phyloP scores from a whole-genome alignment of 352 stramenopile species.

The Phytopythium chamaehyphon region DNA sequence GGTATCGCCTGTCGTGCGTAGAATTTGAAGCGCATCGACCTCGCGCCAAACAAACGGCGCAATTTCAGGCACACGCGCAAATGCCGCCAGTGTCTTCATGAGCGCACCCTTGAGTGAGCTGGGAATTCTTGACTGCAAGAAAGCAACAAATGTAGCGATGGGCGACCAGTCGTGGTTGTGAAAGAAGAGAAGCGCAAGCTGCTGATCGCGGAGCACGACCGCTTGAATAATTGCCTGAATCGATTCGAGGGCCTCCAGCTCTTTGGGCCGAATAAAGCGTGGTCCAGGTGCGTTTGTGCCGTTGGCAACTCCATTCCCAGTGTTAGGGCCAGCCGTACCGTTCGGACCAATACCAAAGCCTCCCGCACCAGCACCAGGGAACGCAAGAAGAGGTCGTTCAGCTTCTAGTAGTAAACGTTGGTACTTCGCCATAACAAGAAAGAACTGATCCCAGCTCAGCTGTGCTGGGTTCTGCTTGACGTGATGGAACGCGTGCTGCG shows the following conservation, averaged over 20 bases:
- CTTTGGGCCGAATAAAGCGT: constrained; percentile 75
- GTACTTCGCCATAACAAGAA: constrained; percentile 82
- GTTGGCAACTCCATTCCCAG: constrained; percentile 8
- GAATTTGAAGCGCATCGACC: constrained; percentile 78
- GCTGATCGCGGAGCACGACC: constrained; percentile 57
- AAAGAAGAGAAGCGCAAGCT: constrained; percentile 80
- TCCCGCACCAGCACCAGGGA: background rate
- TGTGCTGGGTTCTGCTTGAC: constrained; percentile 81
- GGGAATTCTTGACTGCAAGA: constrained; percentile 79
- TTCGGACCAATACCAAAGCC: background rate
- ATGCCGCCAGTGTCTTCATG: constrained; percentile 81
- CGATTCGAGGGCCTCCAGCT: constrained; percentile 75
- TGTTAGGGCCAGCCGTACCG: background rate
- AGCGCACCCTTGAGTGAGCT: constrained; percentile 80
- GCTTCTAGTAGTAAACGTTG: constrained; percentile 71
- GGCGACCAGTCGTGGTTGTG: constrained; percentile 85
- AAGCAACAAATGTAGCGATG: constrained; percentile 77
- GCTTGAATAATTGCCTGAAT: constrained; percentile 80
- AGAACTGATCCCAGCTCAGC: constrained; percentile 84
- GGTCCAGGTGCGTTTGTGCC: constrained; percentile 29
- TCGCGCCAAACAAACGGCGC: constrained; percentile 82
- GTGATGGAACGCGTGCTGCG: constrained; percentile 78
- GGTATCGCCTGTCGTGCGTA: constrained; percentile 66
- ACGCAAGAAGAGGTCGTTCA: constrained; percentile 26
- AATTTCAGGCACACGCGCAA: constrained; percentile 75